phyloP scores from a whole-genome alignment of 2,329 filamentous ascomycete genomes.

The Zymoseptoria ardabiliae region DNA sequence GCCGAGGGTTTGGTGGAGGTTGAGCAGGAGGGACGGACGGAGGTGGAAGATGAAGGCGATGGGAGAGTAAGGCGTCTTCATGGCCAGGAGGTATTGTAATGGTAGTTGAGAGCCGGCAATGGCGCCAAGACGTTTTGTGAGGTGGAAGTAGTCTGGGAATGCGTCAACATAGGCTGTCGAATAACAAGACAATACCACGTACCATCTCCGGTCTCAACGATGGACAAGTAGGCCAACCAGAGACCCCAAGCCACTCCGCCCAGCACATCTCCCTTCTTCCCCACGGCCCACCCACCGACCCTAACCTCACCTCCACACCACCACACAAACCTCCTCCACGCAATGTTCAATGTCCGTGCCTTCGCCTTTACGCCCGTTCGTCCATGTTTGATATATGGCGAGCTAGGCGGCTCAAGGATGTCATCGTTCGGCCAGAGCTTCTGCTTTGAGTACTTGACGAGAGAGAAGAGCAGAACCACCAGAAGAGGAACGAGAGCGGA shows the following conservation, averaged over 20 bases:
- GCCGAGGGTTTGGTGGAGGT: constrained; percentile 51
- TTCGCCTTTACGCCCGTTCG: background rate
- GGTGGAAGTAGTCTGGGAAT: constrained; percentile 51
- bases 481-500: constrained; percentile 44
- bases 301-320: constrained; percentile 22
- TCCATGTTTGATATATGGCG: constrained; percentile 28
- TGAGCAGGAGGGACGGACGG: constrained; percentile 50
- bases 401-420: constrained; percentile 9
- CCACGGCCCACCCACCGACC: constrained; percentile 32
- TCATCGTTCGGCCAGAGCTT: background rate
- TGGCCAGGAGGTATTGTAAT: constrained; percentile 51
- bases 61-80: constrained; percentile 45
- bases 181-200: background rate
- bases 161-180: too few relatives aligned
- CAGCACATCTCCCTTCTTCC: constrained; percentile 46
- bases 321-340: constrained; percentile 29
- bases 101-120: constrained; percentile 54
- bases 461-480: constrained; percentile 35
- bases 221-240: constrained; percentile 47
- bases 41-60: constrained; percentile 46
- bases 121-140: constrained; percentile 56
- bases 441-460: constrained; percentile 28
- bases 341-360: background rate
- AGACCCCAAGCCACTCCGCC: constrained; percentile 42
- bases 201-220: constrained; percentile 47